These are phyloP conservation scores for Astrocystis sublimbata DNA, from an alignment of 495 filamentous ascomycete species.

Conservation along the genomic window DNA sequence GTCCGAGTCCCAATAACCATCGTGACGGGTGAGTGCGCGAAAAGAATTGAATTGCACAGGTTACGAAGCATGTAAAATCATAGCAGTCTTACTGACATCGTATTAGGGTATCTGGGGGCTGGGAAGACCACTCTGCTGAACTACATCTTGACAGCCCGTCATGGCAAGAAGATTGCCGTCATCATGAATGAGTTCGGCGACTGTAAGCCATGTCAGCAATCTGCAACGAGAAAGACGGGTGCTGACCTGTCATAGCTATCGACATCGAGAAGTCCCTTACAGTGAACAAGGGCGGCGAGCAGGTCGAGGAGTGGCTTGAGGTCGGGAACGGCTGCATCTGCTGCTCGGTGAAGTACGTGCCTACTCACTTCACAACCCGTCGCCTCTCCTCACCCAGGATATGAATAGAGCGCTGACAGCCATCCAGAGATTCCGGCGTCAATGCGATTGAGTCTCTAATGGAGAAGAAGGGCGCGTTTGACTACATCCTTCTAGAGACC, in stretches of 20 bases:
- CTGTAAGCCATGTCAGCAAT: conserved; percentile 55
- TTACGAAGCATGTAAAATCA: conserved; percentile 1
- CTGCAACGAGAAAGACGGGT: not conserved
- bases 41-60: no score
- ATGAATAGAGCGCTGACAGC: conserved; percentile 2
- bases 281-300: conserved; percentile 77
- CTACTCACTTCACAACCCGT: no score
- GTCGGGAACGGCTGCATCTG: conserved; percentile 97
- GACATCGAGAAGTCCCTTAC: conserved; percentile 95
- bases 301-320: conserved; percentile 93
- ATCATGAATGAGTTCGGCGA: conserved; percentile 99
- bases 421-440: conserved; percentile 77
- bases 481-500: conserved; percentile 97
- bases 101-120: conserved; percentile 78
- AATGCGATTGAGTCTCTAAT: conserved; percentile 95
- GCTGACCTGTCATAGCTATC: conserved; percentile 58
- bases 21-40: conserved; percentile 71
- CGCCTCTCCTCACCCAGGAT: not conserved
- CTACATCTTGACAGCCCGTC: conserved; percentile 88
- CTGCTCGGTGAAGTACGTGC: conserved; percentile 86
- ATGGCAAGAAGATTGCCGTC: conserved; percentile 96
- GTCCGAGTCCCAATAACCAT: conserved; percentile 91
- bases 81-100: conserved; percentile 19
- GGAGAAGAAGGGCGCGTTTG: conserved; percentile 88
- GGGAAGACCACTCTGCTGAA: conserved; percentile 96